A percentile compares a stretch with the other conserved stretches of the same genome.
Conservation (phyloP, 2,329 filamentous ascomycete species). For the Pseudopithomyces maydicus region DNA sequence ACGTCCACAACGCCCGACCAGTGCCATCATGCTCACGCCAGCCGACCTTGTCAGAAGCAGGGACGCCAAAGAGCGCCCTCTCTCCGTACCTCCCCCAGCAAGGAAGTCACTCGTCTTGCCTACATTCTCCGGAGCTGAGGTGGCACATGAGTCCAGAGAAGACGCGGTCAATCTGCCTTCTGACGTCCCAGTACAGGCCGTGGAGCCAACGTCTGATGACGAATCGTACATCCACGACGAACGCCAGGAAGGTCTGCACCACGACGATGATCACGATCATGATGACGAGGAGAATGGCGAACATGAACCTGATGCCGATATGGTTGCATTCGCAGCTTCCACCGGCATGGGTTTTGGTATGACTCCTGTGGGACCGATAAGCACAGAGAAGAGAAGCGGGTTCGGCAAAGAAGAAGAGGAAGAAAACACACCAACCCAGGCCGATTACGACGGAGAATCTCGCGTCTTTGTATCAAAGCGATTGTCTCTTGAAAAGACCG, state of each 20-base stretch:
- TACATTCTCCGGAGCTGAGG: conserved; percentile 2
- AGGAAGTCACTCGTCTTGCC: conserved; percentile 26
- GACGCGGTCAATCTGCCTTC: conserved; percentile 21
- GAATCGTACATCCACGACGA: conserved; percentile 28
- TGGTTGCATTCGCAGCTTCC: conserved; percentile 40
- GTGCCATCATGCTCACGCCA: conserved; percentile 35
- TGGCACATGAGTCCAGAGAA: neutral
- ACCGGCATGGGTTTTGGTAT: conserved; percentile 36
- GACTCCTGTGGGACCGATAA: conserved; percentile 17
- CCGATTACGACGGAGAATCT: conserved; percentile 27
- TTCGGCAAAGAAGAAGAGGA: conserved; percentile 22
- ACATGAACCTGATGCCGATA: conserved; percentile 28
- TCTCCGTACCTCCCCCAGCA: conserved; percentile 37
- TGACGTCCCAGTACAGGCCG: conserved; percentile 30
- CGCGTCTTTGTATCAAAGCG: conserved; percentile 42
- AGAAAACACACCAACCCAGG: conserved; percentile 23
- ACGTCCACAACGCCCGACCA: conserved; percentile 31
- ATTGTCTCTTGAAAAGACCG: conserved; percentile 42
- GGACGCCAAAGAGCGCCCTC: conserved; percentile 27
- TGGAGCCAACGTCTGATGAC: conserved; percentile 26
- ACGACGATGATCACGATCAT: conserved; percentile 9
- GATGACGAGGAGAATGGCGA: conserved; percentile 8
- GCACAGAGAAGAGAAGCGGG: conserved; percentile 16
- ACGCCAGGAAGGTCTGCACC: conserved; percentile 19
- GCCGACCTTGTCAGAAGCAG: conserved; percentile 24